Evolutionary conservation across 2,329 filamentous ascomycete species (phyloP).

Genomic region (Bipolaris victoriae): DNA sequence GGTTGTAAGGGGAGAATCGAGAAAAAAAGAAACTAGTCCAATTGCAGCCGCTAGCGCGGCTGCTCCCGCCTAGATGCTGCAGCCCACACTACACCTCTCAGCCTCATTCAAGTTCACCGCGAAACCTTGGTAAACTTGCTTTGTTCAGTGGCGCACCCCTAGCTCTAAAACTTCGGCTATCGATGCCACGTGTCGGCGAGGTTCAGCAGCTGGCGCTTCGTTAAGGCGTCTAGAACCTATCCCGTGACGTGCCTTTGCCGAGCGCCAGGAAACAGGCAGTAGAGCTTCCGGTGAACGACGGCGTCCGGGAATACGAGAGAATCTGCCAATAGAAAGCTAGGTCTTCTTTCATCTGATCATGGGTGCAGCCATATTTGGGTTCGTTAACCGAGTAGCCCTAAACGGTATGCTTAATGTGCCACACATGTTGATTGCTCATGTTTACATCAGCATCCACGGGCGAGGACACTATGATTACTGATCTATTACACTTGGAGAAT

Average conservation of each 20-base stretch:
- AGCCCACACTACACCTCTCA: slow-evolving; percentile 1
- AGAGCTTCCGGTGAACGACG: background rate
- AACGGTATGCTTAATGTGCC: background rate
- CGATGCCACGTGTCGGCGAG: slow-evolving; percentile 8
- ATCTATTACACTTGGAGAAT: too few species aligned
- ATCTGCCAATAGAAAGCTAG: slow-evolving; percentile 4
- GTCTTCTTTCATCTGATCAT: slow-evolving; percentile 1
- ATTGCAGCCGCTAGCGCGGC: slow-evolving; percentile 16
- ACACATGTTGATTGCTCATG: too few species aligned
- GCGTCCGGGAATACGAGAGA: slow-evolving; percentile 2
- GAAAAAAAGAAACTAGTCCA: slow-evolving; percentile 16
- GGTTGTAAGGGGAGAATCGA: background rate
- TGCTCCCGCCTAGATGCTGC: slow-evolving; percentile 2
- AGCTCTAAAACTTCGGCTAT: background rate
- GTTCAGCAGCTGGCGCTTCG: slow-evolving; percentile 2
- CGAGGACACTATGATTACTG: too few species aligned
- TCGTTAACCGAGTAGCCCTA: slow-evolving; percentile 5
- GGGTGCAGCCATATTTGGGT: slow-evolving; percentile 7
- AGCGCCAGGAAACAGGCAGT: background rate
- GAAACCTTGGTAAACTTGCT: background rate
- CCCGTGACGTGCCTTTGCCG: background rate
- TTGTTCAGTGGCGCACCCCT: background rate
- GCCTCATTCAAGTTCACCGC: slow-evolving; percentile 5
- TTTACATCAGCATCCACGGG: too few species aligned
- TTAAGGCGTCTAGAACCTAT: slow-evolving; percentile 10